Evolutionary conservation across 192 early-diverging fungal genomes (phyloP), one percentile per base, ranked within the genome.

Genomic region (Coemansia sp.): DNA sequence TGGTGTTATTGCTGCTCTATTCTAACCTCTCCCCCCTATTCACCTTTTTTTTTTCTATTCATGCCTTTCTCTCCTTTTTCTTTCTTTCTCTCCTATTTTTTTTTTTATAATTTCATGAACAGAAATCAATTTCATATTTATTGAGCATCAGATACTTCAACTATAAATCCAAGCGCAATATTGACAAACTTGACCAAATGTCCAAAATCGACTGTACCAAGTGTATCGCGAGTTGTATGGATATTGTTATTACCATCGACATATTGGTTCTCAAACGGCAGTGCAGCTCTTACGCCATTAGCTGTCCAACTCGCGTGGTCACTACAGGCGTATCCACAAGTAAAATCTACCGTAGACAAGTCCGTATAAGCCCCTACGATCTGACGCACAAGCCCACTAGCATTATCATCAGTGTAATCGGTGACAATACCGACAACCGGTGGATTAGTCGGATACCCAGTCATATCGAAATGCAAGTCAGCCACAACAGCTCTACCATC

Each of bases 391-490:
- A 82, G 46, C 5, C 55, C 50, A 24, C 58, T 82, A 6, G 71
- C 47, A 2, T 49, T 81, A 0, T 69, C 57, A 73, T 95, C 89
- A 0, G 92, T 90, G 76, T 87, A 90, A 80, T 98, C 96, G 24
- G 87, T 87, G 33, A 93, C 84, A 58, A 98, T 86, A 38, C 91
- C 96, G 66, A 96, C 86, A 58, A 87, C 86, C 1, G 80, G 79
- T 64, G 89, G 87, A 65, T 80, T 65, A 36, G 85, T 73, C 74
- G 92, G 70, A 65, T 89, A 96, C 16, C 94, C 96, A 36, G 94
- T 95, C 96, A 98, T 98, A 73, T 98, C 96, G 34, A 90, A 85
- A 72, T 96, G 95, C 47, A 93, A 81, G 83, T 93, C 92, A n/a
- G 90, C 94, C 72, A 87, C 72, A 8, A 98, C 90, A 9, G 80